Conservation (phyloP, 148 eudicot species). For the Vaccinium vitisidaea region DNA sequence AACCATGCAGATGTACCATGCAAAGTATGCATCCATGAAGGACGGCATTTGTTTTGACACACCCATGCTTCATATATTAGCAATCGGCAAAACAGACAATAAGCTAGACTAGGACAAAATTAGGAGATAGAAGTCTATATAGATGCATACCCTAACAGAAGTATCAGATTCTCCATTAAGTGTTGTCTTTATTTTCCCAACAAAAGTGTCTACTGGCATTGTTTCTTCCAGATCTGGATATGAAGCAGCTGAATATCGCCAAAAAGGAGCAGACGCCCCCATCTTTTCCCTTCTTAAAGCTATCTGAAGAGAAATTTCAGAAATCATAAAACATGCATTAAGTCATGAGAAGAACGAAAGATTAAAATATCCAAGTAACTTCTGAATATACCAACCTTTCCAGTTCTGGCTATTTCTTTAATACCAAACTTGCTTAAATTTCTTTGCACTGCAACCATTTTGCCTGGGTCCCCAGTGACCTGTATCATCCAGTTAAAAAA, state of each 20-base stretch:
- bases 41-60: neutral
- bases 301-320: slow-evolving; percentile 42
- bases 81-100: neutral
- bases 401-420: slow-evolving; percentile 86
- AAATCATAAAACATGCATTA: neutral
- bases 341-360: neutral
- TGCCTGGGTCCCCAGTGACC: slow-evolving; percentile 98
- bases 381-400: slow-evolving; percentile 53
- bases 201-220: slow-evolving; percentile 24
- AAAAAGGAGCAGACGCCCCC: slow-evolving; percentile 91
- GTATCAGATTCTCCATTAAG: slow-evolving; percentile 29
- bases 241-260: slow-evolving; percentile 94
- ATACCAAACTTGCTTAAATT: slow-evolving; percentile 84
- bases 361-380: neutral
- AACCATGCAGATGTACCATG: neutral
- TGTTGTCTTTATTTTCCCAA: slow-evolving; percentile 27
- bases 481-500: slow-evolving; percentile 24
- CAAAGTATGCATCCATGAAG: neutral
- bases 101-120: neutral
- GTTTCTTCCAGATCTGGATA: slow-evolving; percentile 74
- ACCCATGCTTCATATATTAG: neutral
- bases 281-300: slow-evolving; percentile 83
- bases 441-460: slow-evolving; percentile 79
- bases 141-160: slow-evolving; percentile 22
- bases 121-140: neutral